phyloP scores from a whole-genome alignment of 1,139 yeast species.

The Kodamaea ohmeri region DNA sequence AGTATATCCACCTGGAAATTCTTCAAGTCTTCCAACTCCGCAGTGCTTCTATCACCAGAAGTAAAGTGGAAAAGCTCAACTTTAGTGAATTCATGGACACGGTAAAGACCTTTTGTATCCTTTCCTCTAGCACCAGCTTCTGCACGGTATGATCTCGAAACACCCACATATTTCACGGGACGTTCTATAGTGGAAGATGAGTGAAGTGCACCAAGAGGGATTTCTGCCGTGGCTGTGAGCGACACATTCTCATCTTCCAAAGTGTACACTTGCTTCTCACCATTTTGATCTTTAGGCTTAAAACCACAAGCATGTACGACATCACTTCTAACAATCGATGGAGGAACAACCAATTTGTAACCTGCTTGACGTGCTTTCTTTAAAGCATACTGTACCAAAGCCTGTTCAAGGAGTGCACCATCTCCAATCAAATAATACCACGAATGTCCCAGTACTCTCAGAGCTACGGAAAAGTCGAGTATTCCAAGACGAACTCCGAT shows the following conservation, averaged over 20 bases:
- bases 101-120: conserved; percentile 86
- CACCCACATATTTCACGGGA: conserved; percentile 70
- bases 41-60: conserved; percentile 39
- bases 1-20: conserved; percentile 66
- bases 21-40: conserved; percentile 59
- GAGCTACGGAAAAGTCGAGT: conserved; percentile 68
- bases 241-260: conserved; percentile 53
- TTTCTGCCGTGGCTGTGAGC: conserved; percentile 93
- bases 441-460: conserved; percentile 78
- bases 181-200: conserved; percentile 30
- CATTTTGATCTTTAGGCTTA: conserved; percentile 85
- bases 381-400: conserved; percentile 77
- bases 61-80: conserved; percentile 90
- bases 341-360: conserved; percentile 74
- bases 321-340: conserved; percentile 78
- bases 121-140: conserved; percentile 97
- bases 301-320: conserved; percentile 90
- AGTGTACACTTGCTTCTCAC: conserved; percentile 81
- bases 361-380: conserved; percentile 64
- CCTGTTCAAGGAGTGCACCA: conserved; percentile 89
- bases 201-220: conserved; percentile 81
- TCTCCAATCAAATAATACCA: conserved; percentile 86
- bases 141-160: conserved; percentile 86
- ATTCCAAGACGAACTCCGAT: conserved; percentile 63
- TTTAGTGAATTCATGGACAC: conserved; percentile 98